These are phyloP conservation scores for Candida labiduridarum DNA, from an alignment of 1,139 yeast species.

Conservation along the genomic window DNA sequence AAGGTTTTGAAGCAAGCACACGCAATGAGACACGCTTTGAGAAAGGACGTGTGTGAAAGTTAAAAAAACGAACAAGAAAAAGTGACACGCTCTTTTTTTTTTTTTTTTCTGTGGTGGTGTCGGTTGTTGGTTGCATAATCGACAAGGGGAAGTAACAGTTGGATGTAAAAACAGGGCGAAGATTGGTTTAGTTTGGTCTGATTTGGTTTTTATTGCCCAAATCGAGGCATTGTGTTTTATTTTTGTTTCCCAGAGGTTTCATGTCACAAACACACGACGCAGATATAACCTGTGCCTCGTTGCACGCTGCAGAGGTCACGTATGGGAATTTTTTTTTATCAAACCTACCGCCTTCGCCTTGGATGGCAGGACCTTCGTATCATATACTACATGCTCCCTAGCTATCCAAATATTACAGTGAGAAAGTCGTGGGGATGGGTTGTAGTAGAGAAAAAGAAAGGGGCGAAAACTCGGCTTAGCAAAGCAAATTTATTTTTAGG, in stretches of 20 bases:
- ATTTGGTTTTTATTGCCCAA: not conserved
- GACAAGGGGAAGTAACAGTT: not conserved
- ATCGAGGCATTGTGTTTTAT: not conserved
- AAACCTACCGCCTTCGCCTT: too few species aligned
- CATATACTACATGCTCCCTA: not conserved
- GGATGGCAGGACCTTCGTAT: too few species aligned
- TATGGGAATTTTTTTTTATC: not conserved
- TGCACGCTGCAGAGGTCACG: not conserved
- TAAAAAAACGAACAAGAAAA: too few species aligned
- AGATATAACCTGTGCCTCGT: not conserved
- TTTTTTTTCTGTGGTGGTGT: not conserved
- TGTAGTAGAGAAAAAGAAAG: not conserved
- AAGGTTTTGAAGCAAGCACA: too few species aligned
- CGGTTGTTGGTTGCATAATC: not conserved
- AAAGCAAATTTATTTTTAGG: slow-evolving; percentile 1
- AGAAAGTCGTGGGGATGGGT: not conserved
- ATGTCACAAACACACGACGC: not conserved
- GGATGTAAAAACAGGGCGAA: too few species aligned
- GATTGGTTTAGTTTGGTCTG: not conserved
- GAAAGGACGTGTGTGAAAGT: too few species aligned
- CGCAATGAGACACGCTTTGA: too few species aligned
- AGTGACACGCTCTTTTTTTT: not conserved
- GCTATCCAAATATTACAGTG: not conserved
- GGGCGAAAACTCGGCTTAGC: not conserved
- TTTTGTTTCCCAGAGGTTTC: not conserved